Base-by-base conservation (phyloP, 2,329 filamentous ascomycete species). In the Exophiala spinifera region DNA sequence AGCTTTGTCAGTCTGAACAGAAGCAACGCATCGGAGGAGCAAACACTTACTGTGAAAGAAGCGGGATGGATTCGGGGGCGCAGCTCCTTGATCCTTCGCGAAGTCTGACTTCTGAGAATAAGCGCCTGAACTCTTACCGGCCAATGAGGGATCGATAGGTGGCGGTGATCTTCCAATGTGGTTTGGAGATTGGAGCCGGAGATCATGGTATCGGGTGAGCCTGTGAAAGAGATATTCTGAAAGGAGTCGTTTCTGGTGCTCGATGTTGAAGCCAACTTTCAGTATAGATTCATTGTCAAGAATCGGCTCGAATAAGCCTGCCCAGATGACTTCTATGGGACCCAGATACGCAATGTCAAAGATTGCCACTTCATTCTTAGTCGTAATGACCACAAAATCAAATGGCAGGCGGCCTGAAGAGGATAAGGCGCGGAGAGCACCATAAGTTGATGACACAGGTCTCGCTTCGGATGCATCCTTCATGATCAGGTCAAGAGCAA, bases 191-290 rank as follows among this genome's bases (percentile, higher is more conserved):
- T 31, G 28, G 3, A 31, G 28, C 7, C 43, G 20, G 7, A 58
- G 31, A 13, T 49, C 52, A 36, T 55, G 13, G 20, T 14, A 28
- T 4, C 34, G 46, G 3, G 34, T 33, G 28, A 53, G n/a, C 11
- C 55, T 46, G 20, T 52, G 52, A 20, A 31, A 45, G 17, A 45
- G 46, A n/a, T 48, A 23, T 3, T 47, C 23, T n/a, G 5, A 25
- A 40, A 58, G 28, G 3, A 52, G n/a, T 19, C 34, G 25, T 15
- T 17, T 15, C 40, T 58, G 56, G 5, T 19, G 25, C 14, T 51
- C 46, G n/a, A 55, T 36, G 42, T 55, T 53, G 23, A 53, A 48
- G 15, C 56, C 56, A 5, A 58, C 56, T 33, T 58, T 58, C 39
- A 58, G 28, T 10, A 58, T 58, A 7, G 39, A 31, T 33, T 49